These are phyloP conservation scores for Globisporangium takayamanum DNA, from an alignment of 352 stramenopile species.

Conservation along the genomic window DNA sequence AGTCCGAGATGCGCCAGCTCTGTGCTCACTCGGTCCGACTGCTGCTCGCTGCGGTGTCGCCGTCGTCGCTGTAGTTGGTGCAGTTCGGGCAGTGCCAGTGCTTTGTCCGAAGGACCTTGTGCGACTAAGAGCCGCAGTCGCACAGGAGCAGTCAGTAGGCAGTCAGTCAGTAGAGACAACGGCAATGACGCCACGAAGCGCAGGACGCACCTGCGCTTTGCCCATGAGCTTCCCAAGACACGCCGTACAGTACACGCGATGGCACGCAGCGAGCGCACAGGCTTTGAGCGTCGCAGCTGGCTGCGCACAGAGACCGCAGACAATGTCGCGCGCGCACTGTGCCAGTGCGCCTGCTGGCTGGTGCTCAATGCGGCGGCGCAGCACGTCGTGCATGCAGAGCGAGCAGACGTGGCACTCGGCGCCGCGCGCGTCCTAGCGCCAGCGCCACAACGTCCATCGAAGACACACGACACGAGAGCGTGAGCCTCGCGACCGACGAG, in stretches of 20 bases:
- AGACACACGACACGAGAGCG: too few relatives aligned
- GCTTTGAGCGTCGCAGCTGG: slow-evolving; percentile 2
- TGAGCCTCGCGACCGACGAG: too few relatives aligned
- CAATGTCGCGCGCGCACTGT: slow-evolving; percentile 13
- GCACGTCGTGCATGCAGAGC: slow-evolving; percentile 51
- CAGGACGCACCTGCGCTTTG: slow-evolving; percentile 28
- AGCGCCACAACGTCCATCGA: too few relatives aligned
- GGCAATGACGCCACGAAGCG: not conserved
- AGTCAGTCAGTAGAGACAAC: not conserved
- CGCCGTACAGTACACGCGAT: slow-evolving; percentile 41
- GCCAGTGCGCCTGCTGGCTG: slow-evolving; percentile 1
- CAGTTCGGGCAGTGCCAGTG: slow-evolving; percentile 66
- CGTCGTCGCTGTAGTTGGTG: slow-evolving; percentile 18
- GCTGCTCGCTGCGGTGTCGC: not conserved
- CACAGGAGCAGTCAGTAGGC: not conserved
- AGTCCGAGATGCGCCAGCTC: not conserved
- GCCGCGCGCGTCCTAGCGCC: slow-evolving; percentile 38
- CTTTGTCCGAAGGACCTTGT: slow-evolving; percentile 52
- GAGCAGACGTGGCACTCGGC: slow-evolving; percentile 50
- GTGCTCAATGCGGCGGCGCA: slow-evolving; percentile 27
- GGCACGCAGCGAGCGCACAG: slow-evolving; percentile 21
- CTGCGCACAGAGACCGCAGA: slow-evolving; percentile 47
- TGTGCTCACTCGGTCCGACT: not conserved
- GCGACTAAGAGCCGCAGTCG: slow-evolving; percentile 8
- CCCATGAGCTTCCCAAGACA: slow-evolving; percentile 62